phyloP scores from a whole-genome alignment of 2,329 filamentous ascomycete species.

The Graphilbum ipis-grandicollis region DNA sequence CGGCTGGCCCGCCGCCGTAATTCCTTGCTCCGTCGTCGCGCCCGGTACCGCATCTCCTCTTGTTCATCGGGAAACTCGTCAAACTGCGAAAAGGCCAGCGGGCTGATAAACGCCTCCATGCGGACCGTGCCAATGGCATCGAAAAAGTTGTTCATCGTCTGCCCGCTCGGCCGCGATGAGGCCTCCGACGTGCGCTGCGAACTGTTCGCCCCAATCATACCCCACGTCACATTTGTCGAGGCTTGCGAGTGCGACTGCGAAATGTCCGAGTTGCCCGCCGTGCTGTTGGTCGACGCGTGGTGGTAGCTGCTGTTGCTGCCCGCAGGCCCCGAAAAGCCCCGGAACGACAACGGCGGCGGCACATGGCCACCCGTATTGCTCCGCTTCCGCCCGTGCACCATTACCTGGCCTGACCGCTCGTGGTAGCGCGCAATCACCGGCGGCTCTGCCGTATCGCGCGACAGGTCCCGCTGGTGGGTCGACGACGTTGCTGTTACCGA shows the following conservation, averaged over 20 bases:
- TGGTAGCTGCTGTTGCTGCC: constrained; percentile 21
- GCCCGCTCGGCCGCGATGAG: constrained; percentile 25
- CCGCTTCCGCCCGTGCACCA: constrained; percentile 60
- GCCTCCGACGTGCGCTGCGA: constrained; percentile 38
- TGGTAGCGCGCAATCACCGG: constrained; percentile 55
- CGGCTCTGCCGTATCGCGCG: constrained; percentile 48
- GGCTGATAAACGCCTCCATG: constrained; percentile 91
- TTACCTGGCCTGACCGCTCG: constrained; percentile 22
- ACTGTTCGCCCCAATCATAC: constrained; percentile 8
- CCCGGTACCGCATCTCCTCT: constrained; percentile 29
- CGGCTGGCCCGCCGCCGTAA: constrained; percentile 32
- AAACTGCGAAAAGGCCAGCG: constrained; percentile 27
- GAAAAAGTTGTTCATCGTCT: constrained; percentile 46
- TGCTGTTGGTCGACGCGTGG: constrained; percentile 36
- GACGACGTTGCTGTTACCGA: constrained; percentile 11
- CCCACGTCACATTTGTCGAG: constrained; percentile 21
- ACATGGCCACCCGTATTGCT: constrained; percentile 74
- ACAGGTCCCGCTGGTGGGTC: constrained; percentile 29
- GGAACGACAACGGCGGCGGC: constrained; percentile 53
- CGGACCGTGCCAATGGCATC: constrained; percentile 80
- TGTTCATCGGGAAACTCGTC: constrained; percentile 29
- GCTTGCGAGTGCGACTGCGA: constrained; percentile 27
- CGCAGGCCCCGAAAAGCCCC: constrained; percentile 52
- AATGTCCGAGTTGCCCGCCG: constrained; percentile 40
- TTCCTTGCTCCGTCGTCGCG: constrained; percentile 38